These are phyloP conservation scores for Pythium coloratum DNA, from an alignment of 352 stramenopile genomes.

Conservation along the genomic window DNA sequence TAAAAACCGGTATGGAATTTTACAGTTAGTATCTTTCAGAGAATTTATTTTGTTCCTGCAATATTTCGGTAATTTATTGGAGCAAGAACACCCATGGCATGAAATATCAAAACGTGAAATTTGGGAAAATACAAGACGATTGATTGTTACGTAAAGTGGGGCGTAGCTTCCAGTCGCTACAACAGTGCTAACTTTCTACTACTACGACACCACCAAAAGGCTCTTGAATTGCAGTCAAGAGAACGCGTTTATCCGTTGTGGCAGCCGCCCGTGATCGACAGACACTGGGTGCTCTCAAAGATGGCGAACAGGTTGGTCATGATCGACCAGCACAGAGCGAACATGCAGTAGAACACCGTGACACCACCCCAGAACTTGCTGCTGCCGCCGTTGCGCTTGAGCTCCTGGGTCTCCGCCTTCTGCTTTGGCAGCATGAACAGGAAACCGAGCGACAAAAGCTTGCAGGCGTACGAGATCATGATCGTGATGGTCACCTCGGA, in stretches of 20 bases:
- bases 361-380: constrained; percentile 22
- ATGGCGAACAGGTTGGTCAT: constrained; percentile 35
- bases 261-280: constrained; percentile 29
- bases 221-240: no score
- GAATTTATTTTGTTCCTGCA: no score
- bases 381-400: constrained; percentile 31
- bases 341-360: constrained; percentile 29
- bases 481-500: constrained; percentile 34
- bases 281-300: constrained; percentile 35
- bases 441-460: constrained; percentile 29
- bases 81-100: no score
- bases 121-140: constrained; percentile 3
- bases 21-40: no score
- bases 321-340: constrained; percentile 30
- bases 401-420: constrained; percentile 31
- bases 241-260: constrained; percentile 8
- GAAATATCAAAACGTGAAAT: neutral
- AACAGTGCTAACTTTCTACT: neutral
- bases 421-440: constrained; percentile 32
- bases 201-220: neutral
- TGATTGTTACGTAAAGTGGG: neutral
- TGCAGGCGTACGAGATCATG: constrained; percentile 31
- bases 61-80: no score
- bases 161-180: constrained; percentile 3
- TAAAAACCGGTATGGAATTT: no score